phyloP scores from a whole-genome alignment of 1,284 basidiomycete species.

The Microbotryomycetes sp. region DNA sequence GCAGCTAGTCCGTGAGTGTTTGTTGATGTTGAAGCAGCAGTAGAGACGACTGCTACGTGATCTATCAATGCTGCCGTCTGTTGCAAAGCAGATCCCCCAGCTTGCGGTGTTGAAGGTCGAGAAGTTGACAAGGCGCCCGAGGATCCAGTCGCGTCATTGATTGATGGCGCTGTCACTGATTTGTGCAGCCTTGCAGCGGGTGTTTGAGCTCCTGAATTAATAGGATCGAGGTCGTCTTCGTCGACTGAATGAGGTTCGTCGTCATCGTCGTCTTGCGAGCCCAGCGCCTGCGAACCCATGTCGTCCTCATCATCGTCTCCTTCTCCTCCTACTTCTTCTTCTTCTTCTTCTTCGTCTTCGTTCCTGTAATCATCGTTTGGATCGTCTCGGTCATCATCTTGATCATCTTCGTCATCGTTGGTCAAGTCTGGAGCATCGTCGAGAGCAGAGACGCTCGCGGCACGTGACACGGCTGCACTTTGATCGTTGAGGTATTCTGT shows the following conservation, averaged over 20 bases:
- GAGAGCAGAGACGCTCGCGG: neutral
- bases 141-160: too few species aligned
- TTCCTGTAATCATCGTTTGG: neutral
- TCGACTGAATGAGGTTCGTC: neutral
- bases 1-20: neutral
- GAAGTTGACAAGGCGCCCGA: neutral
- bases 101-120: neutral
- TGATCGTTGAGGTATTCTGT: neutral
- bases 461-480: neutral
- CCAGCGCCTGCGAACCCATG: neutral
- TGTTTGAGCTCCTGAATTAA: neutral
- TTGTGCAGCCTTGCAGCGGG: neutral
- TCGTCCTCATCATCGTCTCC: neutral
- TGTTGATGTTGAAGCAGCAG: neutral
- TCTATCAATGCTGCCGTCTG: neutral
- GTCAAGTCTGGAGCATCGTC: neutral
- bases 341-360: neutral
- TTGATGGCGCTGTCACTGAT: too few species aligned
- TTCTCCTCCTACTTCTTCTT: neutral
- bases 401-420: neutral
- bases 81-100: too few species aligned
- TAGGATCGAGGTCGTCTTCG: slow-evolving; percentile 2
- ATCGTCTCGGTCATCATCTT: neutral
- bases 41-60: neutral
- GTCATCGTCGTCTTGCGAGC: neutral